Conservation (phyloP, 768 basidiomycete genomes). For the Galerina marginata region DNA sequence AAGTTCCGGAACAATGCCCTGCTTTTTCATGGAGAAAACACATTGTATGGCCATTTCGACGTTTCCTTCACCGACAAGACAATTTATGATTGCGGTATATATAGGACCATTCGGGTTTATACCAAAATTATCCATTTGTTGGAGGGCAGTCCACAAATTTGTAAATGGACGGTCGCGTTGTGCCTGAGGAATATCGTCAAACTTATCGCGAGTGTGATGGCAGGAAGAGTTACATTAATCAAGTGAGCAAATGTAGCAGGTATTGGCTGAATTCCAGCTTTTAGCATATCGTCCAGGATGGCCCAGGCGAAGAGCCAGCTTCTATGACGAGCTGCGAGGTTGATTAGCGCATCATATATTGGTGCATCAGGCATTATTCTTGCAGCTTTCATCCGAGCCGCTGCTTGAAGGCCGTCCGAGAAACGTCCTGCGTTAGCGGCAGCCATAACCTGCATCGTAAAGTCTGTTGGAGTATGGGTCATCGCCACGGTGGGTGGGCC, state of each 20-base stretch:
- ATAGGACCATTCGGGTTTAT: conserved; percentile 58
- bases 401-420: conserved; percentile 46
- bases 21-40: conserved; percentile 60
- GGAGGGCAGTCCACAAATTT: conserved; percentile 53
- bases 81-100: conserved; percentile 58
- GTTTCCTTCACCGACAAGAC: conserved; percentile 50
- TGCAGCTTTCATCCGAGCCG: conserved; percentile 61
- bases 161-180: conserved; percentile 43
- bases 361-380: conserved; percentile 56
- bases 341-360: conserved; percentile 64
- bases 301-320: conserved; percentile 62
- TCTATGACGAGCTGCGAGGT: conserved; percentile 48
- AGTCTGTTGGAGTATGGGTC: conserved; percentile 20
- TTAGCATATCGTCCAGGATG: conserved; percentile 71
- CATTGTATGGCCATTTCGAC: conserved; percentile 70
- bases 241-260: conserved; percentile 61
- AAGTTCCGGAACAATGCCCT: conserved; percentile 55
- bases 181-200: conserved; percentile 40
- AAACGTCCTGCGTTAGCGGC: conserved; percentile 43
- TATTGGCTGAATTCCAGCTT: conserved; percentile 53
- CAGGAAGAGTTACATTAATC: conserved; percentile 52
- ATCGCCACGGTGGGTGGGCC: conserved; percentile 1
- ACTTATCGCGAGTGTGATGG: conserved; percentile 1
- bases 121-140: conserved; percentile 57
- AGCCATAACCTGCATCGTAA: conserved; percentile 40